Conservation (phyloP, 371 early-diverging fungal genomes). For the Syncephalastrum sp. region DNA sequence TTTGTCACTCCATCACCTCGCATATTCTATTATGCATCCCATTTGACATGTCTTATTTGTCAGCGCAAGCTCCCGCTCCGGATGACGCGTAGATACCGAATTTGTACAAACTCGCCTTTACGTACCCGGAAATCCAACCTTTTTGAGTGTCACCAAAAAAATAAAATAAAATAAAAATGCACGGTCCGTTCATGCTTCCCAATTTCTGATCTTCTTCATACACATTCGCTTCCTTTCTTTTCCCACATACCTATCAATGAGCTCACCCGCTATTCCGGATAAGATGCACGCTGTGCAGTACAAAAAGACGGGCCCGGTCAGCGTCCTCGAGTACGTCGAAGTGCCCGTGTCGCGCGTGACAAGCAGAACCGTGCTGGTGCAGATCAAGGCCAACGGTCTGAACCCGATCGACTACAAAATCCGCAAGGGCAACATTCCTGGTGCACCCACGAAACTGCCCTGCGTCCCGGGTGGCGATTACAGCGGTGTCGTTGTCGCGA, state of each 20-base stretch:
- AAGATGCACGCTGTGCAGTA: slow-evolving; percentile 43
- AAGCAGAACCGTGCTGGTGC: slow-evolving; percentile 44
- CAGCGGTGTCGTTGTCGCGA: slow-evolving; percentile 39
- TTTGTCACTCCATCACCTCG: not conserved
- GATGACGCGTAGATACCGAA: not conserved
- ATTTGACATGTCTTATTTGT: not conserved
- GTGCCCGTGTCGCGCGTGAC: slow-evolving; percentile 26
- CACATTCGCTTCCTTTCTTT: not conserved
- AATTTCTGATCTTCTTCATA: slow-evolving; percentile 5
- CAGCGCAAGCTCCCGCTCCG: not conserved
- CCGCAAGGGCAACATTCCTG: slow-evolving; percentile 25
- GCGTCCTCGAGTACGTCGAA: slow-evolving; percentile 28
- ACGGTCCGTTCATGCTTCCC: not conserved
- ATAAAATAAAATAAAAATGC: not conserved
- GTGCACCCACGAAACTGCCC: slow-evolving; percentile 8
- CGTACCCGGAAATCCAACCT: too few species aligned
- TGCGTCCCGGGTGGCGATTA: slow-evolving; percentile 48
- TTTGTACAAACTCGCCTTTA: too few species aligned
- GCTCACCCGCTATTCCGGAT: slow-evolving; percentile 24
- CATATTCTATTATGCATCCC: not conserved
- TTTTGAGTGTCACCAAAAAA: not conserved
- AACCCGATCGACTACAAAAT: slow-evolving; percentile 66
- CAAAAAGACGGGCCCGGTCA: slow-evolving; percentile 22
- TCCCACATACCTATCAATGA: slow-evolving; percentile 10
- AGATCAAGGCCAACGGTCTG: slow-evolving; percentile 56